Conservation (phyloP, 2,329 filamentous ascomycete species). For the Rosellinia necatrix region DNA sequence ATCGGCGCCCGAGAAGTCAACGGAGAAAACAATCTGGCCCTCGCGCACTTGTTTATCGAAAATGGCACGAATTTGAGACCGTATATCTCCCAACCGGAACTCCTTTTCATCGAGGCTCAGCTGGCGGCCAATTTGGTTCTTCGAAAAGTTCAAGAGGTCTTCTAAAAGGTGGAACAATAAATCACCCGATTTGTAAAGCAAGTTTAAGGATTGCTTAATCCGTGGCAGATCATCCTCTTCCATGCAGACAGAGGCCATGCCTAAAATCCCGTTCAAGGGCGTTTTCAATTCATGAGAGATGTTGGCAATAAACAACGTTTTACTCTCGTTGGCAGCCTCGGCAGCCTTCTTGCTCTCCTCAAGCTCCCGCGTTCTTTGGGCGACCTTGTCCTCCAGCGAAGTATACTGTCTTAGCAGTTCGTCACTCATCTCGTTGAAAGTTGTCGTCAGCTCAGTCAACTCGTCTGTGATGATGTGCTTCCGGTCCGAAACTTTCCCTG, state of each 20-base stretch:
- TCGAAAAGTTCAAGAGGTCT: conserved; percentile 89
- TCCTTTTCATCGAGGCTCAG: conserved; percentile 82
- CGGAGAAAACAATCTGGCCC: conserved; percentile 72
- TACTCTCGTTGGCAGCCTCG: conserved; percentile 94
- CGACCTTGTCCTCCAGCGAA: conserved; percentile 81
- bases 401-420: conserved; percentile 87
- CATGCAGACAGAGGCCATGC: conserved; percentile 93
- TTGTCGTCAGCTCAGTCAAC: conserved; percentile 77
- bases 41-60: conserved; percentile 90
- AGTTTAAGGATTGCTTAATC: conserved; percentile 82
- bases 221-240: conserved; percentile 79
- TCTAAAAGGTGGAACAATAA: conserved; percentile 83
- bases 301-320: conserved; percentile 96
- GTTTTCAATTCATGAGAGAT: conserved; percentile 89
- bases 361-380: conserved; percentile 79
- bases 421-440: conserved; percentile 94
- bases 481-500: conserved; percentile 76
- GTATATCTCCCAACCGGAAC: conserved; percentile 82
- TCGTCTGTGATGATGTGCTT: conserved; percentile 83
- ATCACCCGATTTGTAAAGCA: conserved; percentile 88
- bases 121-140: conserved; percentile 90
- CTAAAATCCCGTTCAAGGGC: conserved; percentile 91
- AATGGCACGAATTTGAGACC: conserved; percentile 80
- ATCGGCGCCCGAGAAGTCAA: conserved; percentile 69
- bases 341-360: conserved; percentile 90